phyloP scores from a whole-genome alignment of 106 monocot genomes.

The Iris macrosiphon region DNA sequence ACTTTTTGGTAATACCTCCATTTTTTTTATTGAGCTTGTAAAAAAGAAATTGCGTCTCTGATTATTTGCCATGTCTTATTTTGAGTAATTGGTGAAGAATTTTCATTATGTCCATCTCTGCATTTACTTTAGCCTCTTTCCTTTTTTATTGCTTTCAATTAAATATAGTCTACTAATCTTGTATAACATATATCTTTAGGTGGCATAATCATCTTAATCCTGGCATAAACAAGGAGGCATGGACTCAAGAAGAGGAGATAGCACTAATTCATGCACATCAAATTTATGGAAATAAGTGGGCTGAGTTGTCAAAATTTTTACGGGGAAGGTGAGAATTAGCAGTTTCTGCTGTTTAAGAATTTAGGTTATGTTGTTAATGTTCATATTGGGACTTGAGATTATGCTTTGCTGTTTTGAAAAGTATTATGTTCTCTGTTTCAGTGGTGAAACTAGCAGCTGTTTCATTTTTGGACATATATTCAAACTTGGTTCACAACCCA shows the following conservation, averaged over 20 bases:
- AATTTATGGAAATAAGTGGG: conserved; percentile 81
- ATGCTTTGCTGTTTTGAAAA: background rate
- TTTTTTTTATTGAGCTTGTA: too few species aligned
- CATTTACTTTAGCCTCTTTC: background rate
- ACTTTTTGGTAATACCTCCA: too few species aligned
- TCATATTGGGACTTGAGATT: background rate
- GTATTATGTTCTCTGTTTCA: too few species aligned
- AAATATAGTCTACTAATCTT: background rate
- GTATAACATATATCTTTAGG: conserved; percentile 19
- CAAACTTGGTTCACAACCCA: too few species aligned
- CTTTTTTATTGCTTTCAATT: background rate
- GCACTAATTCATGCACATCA: conserved; percentile 61
- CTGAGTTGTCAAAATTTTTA: conserved; percentile 66
- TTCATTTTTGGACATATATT: too few species aligned
- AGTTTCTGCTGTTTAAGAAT: background rate
- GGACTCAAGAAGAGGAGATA: conserved; percentile 84
- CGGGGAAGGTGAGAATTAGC: conserved; percentile 51
- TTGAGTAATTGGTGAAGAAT: too few species aligned
- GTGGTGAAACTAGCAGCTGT: too few species aligned
- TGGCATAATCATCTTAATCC: conserved; percentile 89
- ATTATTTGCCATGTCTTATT: too few species aligned
- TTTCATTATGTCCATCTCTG: too few species aligned
- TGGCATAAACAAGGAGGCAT: conserved; percentile 62
- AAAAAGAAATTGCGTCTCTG: too few species aligned
- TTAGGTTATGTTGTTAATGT: too few species aligned